These are phyloP conservation scores for Alternaria novae-zelandiae DNA, from an alignment of 2,329 filamentous ascomycete species.

Conservation along the genomic window DNA sequence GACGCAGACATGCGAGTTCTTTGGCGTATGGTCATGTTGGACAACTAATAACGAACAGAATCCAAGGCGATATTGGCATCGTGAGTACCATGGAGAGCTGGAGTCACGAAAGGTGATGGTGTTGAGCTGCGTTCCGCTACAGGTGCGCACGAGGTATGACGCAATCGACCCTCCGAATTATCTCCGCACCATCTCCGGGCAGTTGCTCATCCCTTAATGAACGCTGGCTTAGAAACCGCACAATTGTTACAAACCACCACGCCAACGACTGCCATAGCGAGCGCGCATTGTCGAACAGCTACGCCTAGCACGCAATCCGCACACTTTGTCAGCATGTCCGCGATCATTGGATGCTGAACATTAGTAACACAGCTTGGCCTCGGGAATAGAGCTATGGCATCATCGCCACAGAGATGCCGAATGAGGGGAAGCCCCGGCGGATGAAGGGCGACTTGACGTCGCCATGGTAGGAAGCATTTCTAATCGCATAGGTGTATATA, in stretches of 20 bases:
- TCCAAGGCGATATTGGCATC: not conserved
- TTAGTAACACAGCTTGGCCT: slow-evolving; percentile 38
- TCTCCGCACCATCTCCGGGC: slow-evolving; percentile 2
- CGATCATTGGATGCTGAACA: slow-evolving; percentile 23
- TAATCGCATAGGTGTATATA: slow-evolving; percentile 38
- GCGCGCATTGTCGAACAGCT: not conserved
- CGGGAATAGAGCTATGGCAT: slow-evolving; percentile 42
- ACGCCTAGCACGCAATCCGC: slow-evolving; percentile 30
- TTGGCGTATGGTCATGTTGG: not conserved
- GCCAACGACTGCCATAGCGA: not conserved
- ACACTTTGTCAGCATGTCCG: slow-evolving; percentile 33
- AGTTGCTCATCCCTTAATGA: not conserved
- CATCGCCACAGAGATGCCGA: slow-evolving; percentile 34
- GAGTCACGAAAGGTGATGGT: not conserved
- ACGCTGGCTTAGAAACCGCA: not conserved
- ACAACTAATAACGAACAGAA: not conserved
- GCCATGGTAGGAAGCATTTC: slow-evolving; percentile 26
- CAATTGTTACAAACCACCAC: slow-evolving; percentile 11
- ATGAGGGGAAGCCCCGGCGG: slow-evolving; percentile 20
- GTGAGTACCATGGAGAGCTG: not conserved
- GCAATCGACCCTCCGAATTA: not conserved
- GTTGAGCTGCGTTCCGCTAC: not conserved
- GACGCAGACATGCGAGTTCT: not conserved
- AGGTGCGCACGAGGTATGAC: not conserved
- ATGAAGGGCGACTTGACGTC: slow-evolving; percentile 13